Evolutionary conservation across 495 filamentous ascomycete genomes (phyloP), one percentile per base, ranked within the genome.

Genomic region (Cenococcum geophilum): DNA sequence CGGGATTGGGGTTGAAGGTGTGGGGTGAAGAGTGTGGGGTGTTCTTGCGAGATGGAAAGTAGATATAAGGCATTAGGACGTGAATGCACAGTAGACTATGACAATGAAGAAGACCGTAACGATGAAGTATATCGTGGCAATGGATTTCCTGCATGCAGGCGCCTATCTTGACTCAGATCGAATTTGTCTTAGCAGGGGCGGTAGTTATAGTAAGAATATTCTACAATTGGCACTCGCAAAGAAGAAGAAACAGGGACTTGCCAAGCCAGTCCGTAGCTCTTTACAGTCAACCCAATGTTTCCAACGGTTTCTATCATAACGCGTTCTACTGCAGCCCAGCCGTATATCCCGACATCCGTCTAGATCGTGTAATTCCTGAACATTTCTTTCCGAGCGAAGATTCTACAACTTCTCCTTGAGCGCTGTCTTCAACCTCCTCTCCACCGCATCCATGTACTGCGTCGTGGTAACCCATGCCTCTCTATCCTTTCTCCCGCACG

Each of bases 371-470:
- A 45, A 45, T 18, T 16, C 40, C 40, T 45, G 18, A 45, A 18
- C 11, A 18, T 4, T 45, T 4, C 40, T 18, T 16, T 10, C 18
- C 18, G 40, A 45, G 11, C 11, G 11, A 45, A 45, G 18, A 45
- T 4, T 61, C 55, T 71, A 79, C 45, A 80, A 60, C 66, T 76
- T 79, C 76, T 83, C 80, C 70, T 72, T 76, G 59, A 87, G 72
- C 72, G 76, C 79, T 23, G 74, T 58, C 83, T 89, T 90, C 74
- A 97, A 76, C 72, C 90, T 76, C 74, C 82, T 82, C 84, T 96
- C 92, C 54, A 97, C 90, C 10, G 92, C 92, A 68, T 85, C 80
- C 74, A 97, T 72, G 78, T 95, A 97, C 77, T 91, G 89, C 61
- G 75, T 79, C 57, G 93, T 98, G 14, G 89, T 95, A 48, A 92